Evolutionary conservation across 2,329 filamentous ascomycete genomes (phyloP), one percentile per base, ranked within the genome.

Genomic region (Xylariaceae sp.): DNA sequence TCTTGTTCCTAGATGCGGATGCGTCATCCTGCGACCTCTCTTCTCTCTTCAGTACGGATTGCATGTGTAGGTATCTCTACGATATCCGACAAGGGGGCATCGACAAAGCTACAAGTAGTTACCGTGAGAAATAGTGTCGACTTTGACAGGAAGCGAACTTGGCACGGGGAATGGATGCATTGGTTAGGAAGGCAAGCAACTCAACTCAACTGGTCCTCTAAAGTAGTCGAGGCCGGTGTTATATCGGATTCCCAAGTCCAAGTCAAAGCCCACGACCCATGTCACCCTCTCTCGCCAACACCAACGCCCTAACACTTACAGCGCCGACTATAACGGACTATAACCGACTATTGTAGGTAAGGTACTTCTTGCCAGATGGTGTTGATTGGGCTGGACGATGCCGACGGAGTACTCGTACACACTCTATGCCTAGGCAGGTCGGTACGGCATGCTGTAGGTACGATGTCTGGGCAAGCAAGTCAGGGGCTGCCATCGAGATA

Each of bases 401-500:
- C 23, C 23, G 23, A 30, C 23, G 23, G 23, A 30, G 23, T 30
- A 30, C 23, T 4, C 17, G 17, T 18, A 18, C 17, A 18, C 17
- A 5, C 23, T 30, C 23, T 4, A 30, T 30, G 23, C 23, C 23
- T 30, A 30, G 23, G 23, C 5, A 30, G 23, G 23, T 30, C 23
- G 23, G 23, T 30, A 30, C 23, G 23, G 23, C 23, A 30, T 30
- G 23, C 23, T 30, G 23, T 30, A 30, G 23, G 23, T 30, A 30
- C 23, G 23, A 30, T 30, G 23, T 30, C 23, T 30, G 23, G 23
- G 23, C 23, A 30, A 51, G 23, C 23, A 30, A 51, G 52, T 52
- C 61, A 63, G 61, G 61, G 58, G 61, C 50, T 56, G 56, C 51
- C 23, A 30, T 30, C 23, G 23, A 30, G 23, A 30, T 30, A 30